These are phyloP conservation scores for Diplocarpon rosae DNA, from an alignment of 2,329 filamentous ascomycete species.

Conservation along the genomic window DNA sequence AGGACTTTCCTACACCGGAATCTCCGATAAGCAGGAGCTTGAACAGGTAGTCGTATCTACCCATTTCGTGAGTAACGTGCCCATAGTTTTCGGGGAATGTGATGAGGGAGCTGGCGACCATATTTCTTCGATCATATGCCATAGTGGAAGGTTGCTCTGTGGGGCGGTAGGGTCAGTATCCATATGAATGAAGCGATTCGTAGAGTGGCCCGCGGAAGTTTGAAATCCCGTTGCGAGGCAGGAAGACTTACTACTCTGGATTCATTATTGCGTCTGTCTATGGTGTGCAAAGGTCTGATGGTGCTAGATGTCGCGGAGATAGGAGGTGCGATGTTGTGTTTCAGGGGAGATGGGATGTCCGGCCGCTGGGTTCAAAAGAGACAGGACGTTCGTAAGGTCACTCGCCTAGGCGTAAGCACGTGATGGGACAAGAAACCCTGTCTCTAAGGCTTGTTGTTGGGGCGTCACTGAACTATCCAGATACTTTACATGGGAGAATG, in stretches of 20 bases:
- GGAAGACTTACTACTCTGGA: conserved; percentile 70
- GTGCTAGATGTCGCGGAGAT: conserved; percentile 6
- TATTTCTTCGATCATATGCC: conserved; percentile 7
- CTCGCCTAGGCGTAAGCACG: conserved; percentile 5
- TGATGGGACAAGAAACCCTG: conserved; percentile 1
- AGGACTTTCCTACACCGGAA: conserved; percentile 99
- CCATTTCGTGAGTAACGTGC: conserved; percentile 17
- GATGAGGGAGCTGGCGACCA: conserved; percentile 4
- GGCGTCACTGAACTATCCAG: too few species aligned
- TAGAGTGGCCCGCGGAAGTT: conserved; percentile 7
- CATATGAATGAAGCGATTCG: conserved; percentile 12
- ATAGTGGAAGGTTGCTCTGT: conserved; percentile 16
- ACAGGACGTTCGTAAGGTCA: too few species aligned
- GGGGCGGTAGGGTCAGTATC: conserved; percentile 14
- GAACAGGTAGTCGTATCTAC: conserved; percentile 99
- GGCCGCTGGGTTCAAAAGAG: conserved; percentile 7
- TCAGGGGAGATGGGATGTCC: conserved; percentile 7
- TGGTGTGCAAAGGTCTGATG: conserved; percentile 3
- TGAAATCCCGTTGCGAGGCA: conserved; percentile 14
- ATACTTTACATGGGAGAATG: too few species aligned
- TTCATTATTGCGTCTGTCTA: conserved; percentile 53
- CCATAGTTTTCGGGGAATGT: conserved; percentile 4
- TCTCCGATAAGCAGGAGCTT: conserved; percentile 99
- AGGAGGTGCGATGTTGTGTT: conserved; percentile 11
- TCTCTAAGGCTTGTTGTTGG: too few species aligned